Percentiles rank a stretch among this genome's conserved stretches.
phyloP scores from a whole-genome alignment of 768 basidiomycete genomes.

The Boletus coccyginus region DNA sequence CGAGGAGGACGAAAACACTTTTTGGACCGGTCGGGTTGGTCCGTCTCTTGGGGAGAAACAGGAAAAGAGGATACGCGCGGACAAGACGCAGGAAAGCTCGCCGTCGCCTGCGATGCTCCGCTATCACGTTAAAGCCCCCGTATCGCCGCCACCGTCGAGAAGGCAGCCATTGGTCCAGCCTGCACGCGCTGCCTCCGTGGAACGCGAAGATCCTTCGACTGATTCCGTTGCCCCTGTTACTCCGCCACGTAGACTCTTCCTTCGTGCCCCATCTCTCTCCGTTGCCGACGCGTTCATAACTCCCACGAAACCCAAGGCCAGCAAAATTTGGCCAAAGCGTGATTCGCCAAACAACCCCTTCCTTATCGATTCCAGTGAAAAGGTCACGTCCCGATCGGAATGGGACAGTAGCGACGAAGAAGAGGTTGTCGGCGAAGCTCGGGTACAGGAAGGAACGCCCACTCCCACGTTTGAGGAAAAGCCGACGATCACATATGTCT shows the following conservation, averaged over 20 bases:
- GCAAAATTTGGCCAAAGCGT: slow-evolving; percentile 38
- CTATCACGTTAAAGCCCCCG: slow-evolving; percentile 40
- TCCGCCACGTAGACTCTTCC: slow-evolving; percentile 22
- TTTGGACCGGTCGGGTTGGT: slow-evolving; percentile 25
- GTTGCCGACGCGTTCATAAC: slow-evolving; percentile 30
- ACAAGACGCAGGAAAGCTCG: slow-evolving; percentile 16
- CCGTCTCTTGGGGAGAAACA: slow-evolving; percentile 9
- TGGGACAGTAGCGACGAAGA: slow-evolving; percentile 37
- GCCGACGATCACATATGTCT: slow-evolving; percentile 68
- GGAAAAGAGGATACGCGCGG: slow-evolving; percentile 4
- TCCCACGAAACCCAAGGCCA: slow-evolving; percentile 39
- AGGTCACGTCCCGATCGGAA: slow-evolving; percentile 17
- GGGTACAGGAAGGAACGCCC: slow-evolving; percentile 38
- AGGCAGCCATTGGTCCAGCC: slow-evolving; percentile 37
- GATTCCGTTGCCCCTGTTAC: slow-evolving; percentile 22
- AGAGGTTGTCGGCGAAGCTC: slow-evolving; percentile 32
- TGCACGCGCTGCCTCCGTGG: slow-evolving; percentile 26
- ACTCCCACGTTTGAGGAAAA: slow-evolving; percentile 45
- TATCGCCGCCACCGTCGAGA: slow-evolving; percentile 68
- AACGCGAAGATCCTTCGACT: slow-evolving; percentile 10
- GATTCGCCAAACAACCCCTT: slow-evolving; percentile 77
- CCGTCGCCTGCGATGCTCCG: slow-evolving; percentile 38
- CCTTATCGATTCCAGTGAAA: slow-evolving; percentile 39
- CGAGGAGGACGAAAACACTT: slow-evolving; percentile 46
- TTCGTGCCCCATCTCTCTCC: slow-evolving; percentile 21